Conservation (phyloP, 192 early-diverging fungal species). For the Oehlia diaphana region DNA sequence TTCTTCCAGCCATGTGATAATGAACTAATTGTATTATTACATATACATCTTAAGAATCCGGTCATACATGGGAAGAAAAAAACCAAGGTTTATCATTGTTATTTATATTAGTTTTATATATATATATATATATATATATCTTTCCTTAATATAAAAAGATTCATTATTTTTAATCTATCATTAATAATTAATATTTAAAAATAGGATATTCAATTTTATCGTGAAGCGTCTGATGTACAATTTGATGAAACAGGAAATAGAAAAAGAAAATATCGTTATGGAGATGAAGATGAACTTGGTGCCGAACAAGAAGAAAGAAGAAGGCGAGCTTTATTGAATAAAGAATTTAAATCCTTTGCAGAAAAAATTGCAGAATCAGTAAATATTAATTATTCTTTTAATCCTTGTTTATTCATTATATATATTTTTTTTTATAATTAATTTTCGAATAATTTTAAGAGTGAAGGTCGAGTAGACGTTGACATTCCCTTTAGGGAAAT, state of each 20-base stretch:
- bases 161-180: background rate
- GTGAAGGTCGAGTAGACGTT: slow-evolving; percentile 79
- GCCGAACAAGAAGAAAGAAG: slow-evolving; percentile 94
- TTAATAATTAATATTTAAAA: background rate
- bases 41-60: slow-evolving; percentile 94
- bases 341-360: slow-evolving; percentile 91
- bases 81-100: slow-evolving; percentile 56
- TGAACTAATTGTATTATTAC: slow-evolving; percentile 93
- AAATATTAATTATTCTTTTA: slow-evolving; percentile 24
- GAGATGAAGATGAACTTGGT: slow-evolving; percentile 98
- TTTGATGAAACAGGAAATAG: slow-evolving; percentile 98
- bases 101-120: too few species aligned
- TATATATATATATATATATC: too few species aligned
- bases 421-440: background rate
- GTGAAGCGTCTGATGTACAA: slow-evolving; percentile 90
- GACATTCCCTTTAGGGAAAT: slow-evolving; percentile 93
- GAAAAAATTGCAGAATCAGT: slow-evolving; percentile 83
- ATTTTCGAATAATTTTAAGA: slow-evolving; percentile 40
- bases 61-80: slow-evolving; percentile 99
- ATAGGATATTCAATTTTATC: slow-evolving; percentile 97
- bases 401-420: background rate
- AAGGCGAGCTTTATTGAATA: slow-evolving; percentile 81
- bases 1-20: slow-evolving; percentile 99
- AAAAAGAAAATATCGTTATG: slow-evolving; percentile 80
- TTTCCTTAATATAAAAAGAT: too few species aligned